Percentiles rank a stretch among this genome's conserved stretches.
phyloP scores from a whole-genome alignment of 768 basidiomycete genomes.

The Termitomyces sp. region DNA sequence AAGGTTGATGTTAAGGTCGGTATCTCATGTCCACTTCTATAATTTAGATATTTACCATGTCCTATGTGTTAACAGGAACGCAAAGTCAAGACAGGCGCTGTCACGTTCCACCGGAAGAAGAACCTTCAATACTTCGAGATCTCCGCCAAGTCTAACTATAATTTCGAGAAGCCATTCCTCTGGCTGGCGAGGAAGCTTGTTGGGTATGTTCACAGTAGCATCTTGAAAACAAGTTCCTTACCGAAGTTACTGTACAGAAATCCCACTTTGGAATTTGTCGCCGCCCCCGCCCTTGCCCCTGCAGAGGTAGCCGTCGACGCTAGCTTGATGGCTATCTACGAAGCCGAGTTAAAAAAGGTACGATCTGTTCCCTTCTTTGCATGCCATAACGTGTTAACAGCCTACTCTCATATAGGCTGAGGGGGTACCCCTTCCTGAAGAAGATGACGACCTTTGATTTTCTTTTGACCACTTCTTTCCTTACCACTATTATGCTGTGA shows the following conservation, averaged over 20 bases:
- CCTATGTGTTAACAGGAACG: constrained; percentile 66
- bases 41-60: constrained; percentile 3
- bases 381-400: background rate
- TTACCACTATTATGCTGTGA: constrained; percentile 17
- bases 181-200: constrained; percentile 98
- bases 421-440: constrained; percentile 92
- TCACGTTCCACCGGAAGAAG: constrained; percentile 99
- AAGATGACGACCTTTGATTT: constrained; percentile 81
- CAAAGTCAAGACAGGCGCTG: constrained; percentile 97
- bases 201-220: constrained; percentile 51
- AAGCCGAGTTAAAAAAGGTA: constrained; percentile 67
- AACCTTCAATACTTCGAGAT: constrained; percentile 99
- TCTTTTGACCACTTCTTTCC: constrained; percentile 11
- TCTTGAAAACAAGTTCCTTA: background rate
- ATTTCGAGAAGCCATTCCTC: constrained; percentile 99
- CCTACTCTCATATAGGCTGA: constrained; percentile 53
- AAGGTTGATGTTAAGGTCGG: constrained; percentile 98
- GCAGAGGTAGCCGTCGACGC: constrained; percentile 87
- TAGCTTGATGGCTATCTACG: constrained; percentile 73
- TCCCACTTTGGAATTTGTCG: constrained; percentile 86
- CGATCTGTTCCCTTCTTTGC: constrained; percentile 9
- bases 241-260: constrained; percentile 45
- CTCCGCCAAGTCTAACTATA: constrained; percentile 99
- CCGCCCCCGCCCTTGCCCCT: constrained; percentile 91
- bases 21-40: constrained; percentile 6